These are phyloP conservation scores for Geotrichum histeridarum DNA, from an alignment of 1,139 yeast species.

Conservation along the genomic window DNA sequence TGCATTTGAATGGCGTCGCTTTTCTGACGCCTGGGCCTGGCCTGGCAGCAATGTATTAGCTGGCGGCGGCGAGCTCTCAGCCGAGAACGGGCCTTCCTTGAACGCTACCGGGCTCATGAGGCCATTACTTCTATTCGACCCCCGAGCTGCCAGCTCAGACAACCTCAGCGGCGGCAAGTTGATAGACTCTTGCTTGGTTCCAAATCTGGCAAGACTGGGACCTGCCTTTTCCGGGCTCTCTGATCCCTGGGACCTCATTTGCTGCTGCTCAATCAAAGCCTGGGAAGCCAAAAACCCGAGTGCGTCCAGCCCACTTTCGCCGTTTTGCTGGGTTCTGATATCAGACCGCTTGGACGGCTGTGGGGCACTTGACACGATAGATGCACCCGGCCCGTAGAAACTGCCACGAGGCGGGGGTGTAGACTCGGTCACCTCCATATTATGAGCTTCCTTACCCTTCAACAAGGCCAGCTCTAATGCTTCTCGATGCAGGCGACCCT, in stretches of 20 bases:
- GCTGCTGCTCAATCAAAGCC: conserved; percentile 5
- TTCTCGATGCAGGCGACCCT: conserved; percentile 24
- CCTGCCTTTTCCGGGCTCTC: conserved; percentile 2
- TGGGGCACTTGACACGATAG: neutral
- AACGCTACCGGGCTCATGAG: conserved; percentile 9
- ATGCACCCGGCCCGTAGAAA: neutral
- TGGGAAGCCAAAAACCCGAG: conserved; percentile 14
- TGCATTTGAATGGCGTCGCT: conserved; percentile 34
- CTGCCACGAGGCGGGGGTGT: neutral
- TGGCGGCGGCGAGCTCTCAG: neutral
- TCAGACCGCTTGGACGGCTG: neutral
- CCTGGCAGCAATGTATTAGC: neutral
- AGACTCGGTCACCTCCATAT: neutral
- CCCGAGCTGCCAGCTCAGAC: neutral
- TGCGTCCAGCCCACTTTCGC: conserved; percentile 12
- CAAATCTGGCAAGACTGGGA: neutral
- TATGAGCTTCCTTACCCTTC: neutral
- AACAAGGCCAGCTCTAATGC: conserved; percentile 18
- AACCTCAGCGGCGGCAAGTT: neutral
- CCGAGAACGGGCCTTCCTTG: conserved; percentile 5
- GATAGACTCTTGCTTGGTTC: neutral
- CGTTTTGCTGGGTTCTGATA: neutral
- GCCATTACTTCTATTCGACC: neutral
- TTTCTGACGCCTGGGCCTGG: neutral
- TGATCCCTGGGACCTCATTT: neutral